Percentiles rank a stretch among this genome's conserved stretches.
These are phyloP conservation scores for Sporothrix schenckii DNA, from an alignment of 2,329 filamentous ascomycete species.

Conservation along the genomic window DNA sequence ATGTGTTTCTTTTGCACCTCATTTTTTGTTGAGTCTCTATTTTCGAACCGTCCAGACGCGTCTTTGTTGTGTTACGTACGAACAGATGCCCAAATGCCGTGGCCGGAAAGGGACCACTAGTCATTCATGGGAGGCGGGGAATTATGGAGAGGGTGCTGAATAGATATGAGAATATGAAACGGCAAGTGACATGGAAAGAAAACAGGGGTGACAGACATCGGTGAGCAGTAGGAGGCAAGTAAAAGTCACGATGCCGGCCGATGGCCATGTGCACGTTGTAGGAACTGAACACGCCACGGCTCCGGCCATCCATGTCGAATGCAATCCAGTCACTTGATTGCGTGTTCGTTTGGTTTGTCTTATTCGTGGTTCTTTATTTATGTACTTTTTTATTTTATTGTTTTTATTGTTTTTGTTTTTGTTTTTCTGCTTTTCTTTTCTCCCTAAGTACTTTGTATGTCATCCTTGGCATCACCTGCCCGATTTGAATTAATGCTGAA, in stretches of 20 bases:
- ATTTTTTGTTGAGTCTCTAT: neutral
- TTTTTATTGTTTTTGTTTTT: neutral
- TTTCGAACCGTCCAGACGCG: conserved; percentile 1
- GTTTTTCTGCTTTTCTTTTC: neutral
- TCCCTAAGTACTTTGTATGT: neutral
- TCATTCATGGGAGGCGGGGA: neutral
- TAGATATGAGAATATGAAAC: neutral
- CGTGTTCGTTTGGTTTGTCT: neutral
- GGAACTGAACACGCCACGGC: neutral
- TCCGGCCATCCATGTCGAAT: neutral
- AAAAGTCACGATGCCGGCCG: conserved; percentile 18
- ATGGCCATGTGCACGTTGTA: neutral
- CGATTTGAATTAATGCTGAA: conserved; percentile 25
- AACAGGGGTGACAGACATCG: neutral
- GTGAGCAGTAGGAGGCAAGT: neutral
- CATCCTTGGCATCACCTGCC: conserved; percentile 26
- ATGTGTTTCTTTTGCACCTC: neutral
- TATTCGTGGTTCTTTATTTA: neutral
- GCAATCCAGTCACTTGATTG: conserved; percentile 25
- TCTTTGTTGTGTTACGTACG: conserved; percentile 8
- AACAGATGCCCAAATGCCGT: neutral
- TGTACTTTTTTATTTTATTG: neutral
- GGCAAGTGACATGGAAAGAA: no score
- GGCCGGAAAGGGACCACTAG: neutral
- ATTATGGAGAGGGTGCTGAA: neutral